A percentile compares a stretch with the other conserved stretches of the same genome.
These are phyloP conservation scores for Cylindrotheca fusiformis DNA, from an alignment of 108 stramenopile species.

Conservation along the genomic window DNA sequence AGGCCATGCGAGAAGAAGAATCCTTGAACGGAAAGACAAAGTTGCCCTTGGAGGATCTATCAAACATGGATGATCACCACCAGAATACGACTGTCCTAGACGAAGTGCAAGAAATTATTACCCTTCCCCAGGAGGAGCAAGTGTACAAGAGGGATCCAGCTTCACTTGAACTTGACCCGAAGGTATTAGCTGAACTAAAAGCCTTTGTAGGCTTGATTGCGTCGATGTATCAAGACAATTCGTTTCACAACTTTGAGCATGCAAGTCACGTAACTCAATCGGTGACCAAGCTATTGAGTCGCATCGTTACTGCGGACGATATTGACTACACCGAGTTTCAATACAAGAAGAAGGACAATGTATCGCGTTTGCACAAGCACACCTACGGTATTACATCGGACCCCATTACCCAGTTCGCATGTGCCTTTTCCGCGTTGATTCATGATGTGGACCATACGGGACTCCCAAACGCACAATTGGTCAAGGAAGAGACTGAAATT, in stretches of 20 bases:
- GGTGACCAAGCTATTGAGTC: constrained; percentile 6
- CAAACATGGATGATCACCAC: background rate
- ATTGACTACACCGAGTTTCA: constrained; percentile 2
- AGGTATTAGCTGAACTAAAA: background rate
- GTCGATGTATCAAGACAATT: constrained; percentile 22
- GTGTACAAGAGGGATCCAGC: constrained; percentile 3
- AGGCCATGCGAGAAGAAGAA: constrained; percentile 11
- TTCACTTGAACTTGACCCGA: background rate
- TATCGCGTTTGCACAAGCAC: background rate
- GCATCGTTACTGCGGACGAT: constrained; percentile 8
- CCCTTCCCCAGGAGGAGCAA: background rate
- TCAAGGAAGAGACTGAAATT: constrained; percentile 33
- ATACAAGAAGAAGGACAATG: constrained; percentile 3
- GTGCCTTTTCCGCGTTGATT: constrained; percentile 56
- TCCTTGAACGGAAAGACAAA: background rate
- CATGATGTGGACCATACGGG: constrained; percentile 60
- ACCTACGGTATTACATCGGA: constrained; percentile 51
- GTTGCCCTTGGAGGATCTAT: background rate
- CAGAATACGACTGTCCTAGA: background rate
- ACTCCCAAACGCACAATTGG: constrained; percentile 44
- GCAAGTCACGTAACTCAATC: constrained; percentile 16
- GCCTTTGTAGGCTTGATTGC: constrained; percentile 7
- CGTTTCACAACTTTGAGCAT: constrained; percentile 33
- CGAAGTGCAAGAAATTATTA: constrained; percentile 7
- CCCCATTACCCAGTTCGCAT: constrained; percentile 45